phyloP scores from a whole-genome alignment of 371 early-diverging fungal species.

The Apophysomyces variabilis region DNA sequence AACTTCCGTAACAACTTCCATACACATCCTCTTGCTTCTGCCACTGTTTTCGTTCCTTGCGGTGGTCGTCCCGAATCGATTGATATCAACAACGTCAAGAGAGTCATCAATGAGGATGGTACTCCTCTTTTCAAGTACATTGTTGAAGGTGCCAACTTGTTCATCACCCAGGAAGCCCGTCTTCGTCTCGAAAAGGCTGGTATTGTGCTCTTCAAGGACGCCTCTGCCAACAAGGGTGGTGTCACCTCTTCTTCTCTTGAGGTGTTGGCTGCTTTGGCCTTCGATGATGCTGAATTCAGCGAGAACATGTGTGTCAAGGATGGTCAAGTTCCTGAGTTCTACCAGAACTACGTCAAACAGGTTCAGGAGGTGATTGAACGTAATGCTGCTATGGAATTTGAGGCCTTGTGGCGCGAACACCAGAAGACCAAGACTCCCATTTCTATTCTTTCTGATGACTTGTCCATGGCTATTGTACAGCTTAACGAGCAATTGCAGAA shows the following conservation, averaged over 20 bases:
- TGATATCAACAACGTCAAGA: slow-evolving; percentile 88
- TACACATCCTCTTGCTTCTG: slow-evolving; percentile 77
- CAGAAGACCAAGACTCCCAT: slow-evolving; percentile 75
- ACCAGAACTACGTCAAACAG: slow-evolving; percentile 87
- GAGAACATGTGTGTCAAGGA: slow-evolving; percentile 91
- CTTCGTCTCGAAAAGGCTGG: slow-evolving; percentile 94
- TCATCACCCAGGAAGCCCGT: slow-evolving; percentile 98
- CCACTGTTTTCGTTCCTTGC: slow-evolving; percentile 96
- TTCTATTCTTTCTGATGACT: slow-evolving; percentile 90
- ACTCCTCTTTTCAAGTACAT: slow-evolving; percentile 96
- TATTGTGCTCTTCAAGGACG: slow-evolving; percentile 95
- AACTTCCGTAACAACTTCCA: slow-evolving; percentile 97
- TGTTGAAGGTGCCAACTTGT: slow-evolving; percentile 98
- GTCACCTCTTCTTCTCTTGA: slow-evolving; percentile 96
- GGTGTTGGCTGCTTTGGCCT: slow-evolving; percentile 94
- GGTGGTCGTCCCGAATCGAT: slow-evolving; percentile 98
- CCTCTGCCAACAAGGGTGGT: slow-evolving; percentile 98
- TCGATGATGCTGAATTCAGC: slow-evolving; percentile 89
- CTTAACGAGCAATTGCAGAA: slow-evolving; percentile 91
- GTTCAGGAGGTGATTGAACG: slow-evolving; percentile 93
- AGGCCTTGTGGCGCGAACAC: slow-evolving; percentile 92
- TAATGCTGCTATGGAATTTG: slow-evolving; percentile 95
- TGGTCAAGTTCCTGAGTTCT: slow-evolving; percentile 82
- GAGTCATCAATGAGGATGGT: slow-evolving; percentile 73
- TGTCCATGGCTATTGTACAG: slow-evolving; percentile 91